Conservation (phyloP, 2,329 filamentous ascomycete species). For the Alternaria tenuissima region DNA sequence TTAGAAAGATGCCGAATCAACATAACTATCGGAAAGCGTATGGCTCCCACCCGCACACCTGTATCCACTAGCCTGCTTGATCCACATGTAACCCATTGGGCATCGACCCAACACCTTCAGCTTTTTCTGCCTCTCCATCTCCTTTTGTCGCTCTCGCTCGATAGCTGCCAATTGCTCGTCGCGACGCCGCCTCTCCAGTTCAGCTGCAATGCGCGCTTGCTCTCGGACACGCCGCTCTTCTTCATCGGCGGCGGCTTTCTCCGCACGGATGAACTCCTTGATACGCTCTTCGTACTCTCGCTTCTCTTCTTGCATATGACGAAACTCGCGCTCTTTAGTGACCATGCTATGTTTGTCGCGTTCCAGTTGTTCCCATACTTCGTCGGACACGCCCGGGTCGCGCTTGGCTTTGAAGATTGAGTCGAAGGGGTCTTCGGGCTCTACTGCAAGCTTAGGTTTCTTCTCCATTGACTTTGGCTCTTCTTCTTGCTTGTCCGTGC, state of each 20-base stretch:
- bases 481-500: conserved; percentile 14
- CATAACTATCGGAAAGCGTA: not conserved
- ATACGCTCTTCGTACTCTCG: conserved; percentile 18
- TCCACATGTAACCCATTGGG: conserved; percentile 66
- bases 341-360: conserved; percentile 53
- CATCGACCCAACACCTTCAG: conserved; percentile 65
- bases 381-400: conserved; percentile 68
- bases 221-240: conserved; percentile 30
- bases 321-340: conserved; percentile 47
- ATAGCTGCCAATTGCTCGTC: conserved; percentile 52
- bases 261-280: conserved; percentile 34
- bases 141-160: conserved; percentile 50
- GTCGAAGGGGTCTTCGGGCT: conserved; percentile 18
- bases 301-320: conserved; percentile 44
- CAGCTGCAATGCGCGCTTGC: conserved; percentile 25
- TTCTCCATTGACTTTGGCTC: not conserved
- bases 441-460: not conserved
- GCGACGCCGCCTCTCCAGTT: conserved; percentile 29
- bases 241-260: not conserved
- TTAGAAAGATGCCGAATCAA: conserved; percentile 15
- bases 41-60: conserved; percentile 65
- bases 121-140: conserved; percentile 55
- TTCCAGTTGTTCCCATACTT: conserved; percentile 68
- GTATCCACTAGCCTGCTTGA: conserved; percentile 66
- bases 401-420: conserved; percentile 44